phyloP scores from a whole-genome alignment of 1,284 basidiomycete species.

The Ganoderma multipileum region DNA sequence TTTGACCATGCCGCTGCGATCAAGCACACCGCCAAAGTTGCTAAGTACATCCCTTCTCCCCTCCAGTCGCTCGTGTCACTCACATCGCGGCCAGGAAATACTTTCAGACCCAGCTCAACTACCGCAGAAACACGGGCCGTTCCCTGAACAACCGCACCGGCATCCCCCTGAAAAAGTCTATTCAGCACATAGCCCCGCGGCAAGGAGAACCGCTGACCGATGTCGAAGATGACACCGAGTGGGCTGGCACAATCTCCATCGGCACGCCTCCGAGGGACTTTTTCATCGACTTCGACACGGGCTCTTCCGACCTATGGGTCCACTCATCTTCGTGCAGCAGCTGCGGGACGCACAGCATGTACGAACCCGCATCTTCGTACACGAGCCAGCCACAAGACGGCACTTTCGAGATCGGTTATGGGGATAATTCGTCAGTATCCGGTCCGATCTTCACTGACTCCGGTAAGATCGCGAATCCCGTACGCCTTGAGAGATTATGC shows the following conservation, averaged over 20 bases:
- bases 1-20: slow-evolving; percentile 26
- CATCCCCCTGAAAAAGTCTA: slow-evolving; percentile 2
- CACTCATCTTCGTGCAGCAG: slow-evolving; percentile 44
- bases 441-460: slow-evolving; percentile 50
- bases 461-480: slow-evolving; percentile 10
- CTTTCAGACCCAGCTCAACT: slow-evolving; percentile 10
- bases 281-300: slow-evolving; percentile 37
- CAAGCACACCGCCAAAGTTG: slow-evolving; percentile 13
- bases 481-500: background rate
- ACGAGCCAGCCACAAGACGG: slow-evolving; percentile 34
- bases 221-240: slow-evolving; percentile 22
- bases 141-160: slow-evolving; percentile 2
- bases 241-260: slow-evolving; percentile 32
- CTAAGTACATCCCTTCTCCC: slow-evolving; percentile 21
- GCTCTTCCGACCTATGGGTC: slow-evolving; percentile 50
- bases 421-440: slow-evolving; percentile 47
- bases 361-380: slow-evolving; percentile 39
- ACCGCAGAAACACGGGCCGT: slow-evolving; percentile 24
- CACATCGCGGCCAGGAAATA: background rate
- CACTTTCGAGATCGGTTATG: slow-evolving; percentile 47
- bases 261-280: slow-evolving; percentile 30
- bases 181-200: slow-evolving; percentile 17
- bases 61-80: background rate
- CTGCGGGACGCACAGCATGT: slow-evolving; percentile 43
- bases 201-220: slow-evolving; percentile 20